Base-by-base conservation (phyloP, 805 yeast species). In the Saturnispora sanitii region DNA sequence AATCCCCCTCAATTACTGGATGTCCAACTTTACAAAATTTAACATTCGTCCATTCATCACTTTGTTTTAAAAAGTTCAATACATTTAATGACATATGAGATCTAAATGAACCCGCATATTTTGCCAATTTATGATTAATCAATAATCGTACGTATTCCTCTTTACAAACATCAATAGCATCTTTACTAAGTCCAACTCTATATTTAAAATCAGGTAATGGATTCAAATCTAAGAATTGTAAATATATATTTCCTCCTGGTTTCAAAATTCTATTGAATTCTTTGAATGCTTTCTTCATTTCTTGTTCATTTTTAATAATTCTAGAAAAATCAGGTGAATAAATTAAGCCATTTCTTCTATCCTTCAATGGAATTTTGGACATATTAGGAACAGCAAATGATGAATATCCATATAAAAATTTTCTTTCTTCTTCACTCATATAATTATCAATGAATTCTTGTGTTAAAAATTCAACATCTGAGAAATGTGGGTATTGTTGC, bases 261-360 rank as follows among this genome's bases (percentile, higher is more conserved):
- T 52, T 55, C 28, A 62, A 40, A 4, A 60, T 49, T 35, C 67
- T 37, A 11, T 50, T 40, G 39, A 58, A 50, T 41, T 62, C 67
- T 5, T 32, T 38, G 6, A 62, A 43, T 2, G 55, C 47, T 0
- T 43, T 32, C 0, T 23, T 11, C 25, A 60, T 39, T 19, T 53
- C 55, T 4, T 35, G 29, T 21, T 48, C 50, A 19, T 41, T 39
- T 6, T 49, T 50, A 1, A 51, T 28, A 17, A 52, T 34, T 3
- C 50, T 26, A 6, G 51, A 31, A 11, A 58, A 47, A 43, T 61
- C 65, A 1, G 59, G 54, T 38, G 53, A 49, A 27, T 46, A 40
- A 3, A 62, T 35, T 22, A 57, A 53, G 6, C 54, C 45, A 45
- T 61, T 65, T 4, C 61, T 42, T 15, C 44, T 33, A 30, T 49